phyloP scores from a whole-genome alignment of 2,329 filamentous ascomycete genomes.

The Arachnomyces sp. region DNA sequence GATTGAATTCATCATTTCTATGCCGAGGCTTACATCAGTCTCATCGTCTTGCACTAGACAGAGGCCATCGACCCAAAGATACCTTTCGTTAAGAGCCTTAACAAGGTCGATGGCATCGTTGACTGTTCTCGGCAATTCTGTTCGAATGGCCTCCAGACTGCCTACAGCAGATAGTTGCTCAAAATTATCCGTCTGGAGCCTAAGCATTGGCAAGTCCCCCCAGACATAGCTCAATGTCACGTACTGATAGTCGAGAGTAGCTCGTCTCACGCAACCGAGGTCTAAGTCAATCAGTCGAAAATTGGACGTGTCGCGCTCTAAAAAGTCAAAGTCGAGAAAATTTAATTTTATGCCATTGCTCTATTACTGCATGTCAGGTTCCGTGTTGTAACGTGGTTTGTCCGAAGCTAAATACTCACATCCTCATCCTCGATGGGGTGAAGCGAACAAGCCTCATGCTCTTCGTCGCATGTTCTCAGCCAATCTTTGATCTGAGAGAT shows the following conservation, averaged over 20 bases:
- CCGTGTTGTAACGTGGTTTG: too few species aligned
- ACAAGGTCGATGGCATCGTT: slow-evolving; percentile 11
- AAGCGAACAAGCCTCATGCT: too few species aligned
- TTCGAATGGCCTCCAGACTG: not conserved
- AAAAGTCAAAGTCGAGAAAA: too few species aligned
- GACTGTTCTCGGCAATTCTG: slow-evolving; percentile 4
- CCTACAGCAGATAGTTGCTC: not conserved
- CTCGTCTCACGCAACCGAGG: slow-evolving; percentile 1
- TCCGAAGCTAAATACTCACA: too few species aligned
- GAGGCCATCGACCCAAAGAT: slow-evolving; percentile 19
- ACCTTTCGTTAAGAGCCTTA: slow-evolving; percentile 9
- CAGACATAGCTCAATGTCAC: too few species aligned
- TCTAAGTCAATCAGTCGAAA: not conserved
- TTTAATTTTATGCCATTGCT: too few species aligned
- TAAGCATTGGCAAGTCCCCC: too few species aligned
- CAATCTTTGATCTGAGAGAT: too few species aligned
- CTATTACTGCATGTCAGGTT: too few species aligned
- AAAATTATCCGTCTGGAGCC: not conserved
- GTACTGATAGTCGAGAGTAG: not conserved
- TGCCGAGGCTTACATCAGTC: not conserved
- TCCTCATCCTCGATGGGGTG: too few species aligned
- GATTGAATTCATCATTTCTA: not conserved
- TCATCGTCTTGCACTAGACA: slow-evolving; percentile 18
- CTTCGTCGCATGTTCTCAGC: too few species aligned
- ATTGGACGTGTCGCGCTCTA: not conserved